Evolutionary conservation across 2,329 filamentous ascomycete species (phyloP).

Genomic region (Rutstroemia sp.): DNA sequence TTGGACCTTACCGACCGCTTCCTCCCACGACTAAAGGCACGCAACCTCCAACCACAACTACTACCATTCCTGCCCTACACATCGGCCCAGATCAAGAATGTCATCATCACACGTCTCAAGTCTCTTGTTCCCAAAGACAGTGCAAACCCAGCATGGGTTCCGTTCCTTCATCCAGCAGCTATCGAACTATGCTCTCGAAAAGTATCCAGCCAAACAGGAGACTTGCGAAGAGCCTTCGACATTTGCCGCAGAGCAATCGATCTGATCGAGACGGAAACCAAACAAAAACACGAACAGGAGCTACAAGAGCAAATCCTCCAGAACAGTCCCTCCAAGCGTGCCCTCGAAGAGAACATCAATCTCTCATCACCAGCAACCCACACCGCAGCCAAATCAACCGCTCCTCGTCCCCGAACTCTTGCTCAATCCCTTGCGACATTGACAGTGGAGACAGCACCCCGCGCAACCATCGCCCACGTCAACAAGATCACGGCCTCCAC

Average conservation of each 20-base stretch:
- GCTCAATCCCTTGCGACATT: slow-evolving; percentile 46
- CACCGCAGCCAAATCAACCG: slow-evolving; percentile 30
- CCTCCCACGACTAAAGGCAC: slow-evolving; percentile 83
- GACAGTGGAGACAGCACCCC: slow-evolving; percentile 73
- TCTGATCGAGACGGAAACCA: slow-evolving; percentile 77
- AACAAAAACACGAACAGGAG: slow-evolving; percentile 61
- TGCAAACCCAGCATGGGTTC: slow-evolving; percentile 53
- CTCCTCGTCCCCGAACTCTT: slow-evolving; percentile 33
- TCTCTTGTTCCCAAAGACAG: slow-evolving; percentile 56
- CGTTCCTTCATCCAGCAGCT: slow-evolving; percentile 88
- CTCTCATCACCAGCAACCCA: slow-evolving; percentile 46
- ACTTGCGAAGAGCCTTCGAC: slow-evolving; percentile 91
- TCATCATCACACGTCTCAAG: slow-evolving; percentile 77
- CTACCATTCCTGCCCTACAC: slow-evolving; percentile 92
- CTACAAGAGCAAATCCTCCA: slow-evolving; percentile 47
- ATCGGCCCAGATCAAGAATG: slow-evolving; percentile 75
- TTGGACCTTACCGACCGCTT: slow-evolving; percentile 93
- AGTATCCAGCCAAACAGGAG: slow-evolving; percentile 87
- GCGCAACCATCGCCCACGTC: slow-evolving; percentile 83
- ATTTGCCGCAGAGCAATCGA: slow-evolving; percentile 87
- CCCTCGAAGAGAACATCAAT: slow-evolving; percentile 76
- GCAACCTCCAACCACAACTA: slow-evolving; percentile 82
- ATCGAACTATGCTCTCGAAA: slow-evolving; percentile 94
- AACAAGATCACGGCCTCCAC: slow-evolving; percentile 84
- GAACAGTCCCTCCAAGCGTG: slow-evolving; percentile 64